These are phyloP conservation scores for Rhodomyrtus psidioides DNA, from an alignment of 441 rosid species.

Conservation along the genomic window DNA sequence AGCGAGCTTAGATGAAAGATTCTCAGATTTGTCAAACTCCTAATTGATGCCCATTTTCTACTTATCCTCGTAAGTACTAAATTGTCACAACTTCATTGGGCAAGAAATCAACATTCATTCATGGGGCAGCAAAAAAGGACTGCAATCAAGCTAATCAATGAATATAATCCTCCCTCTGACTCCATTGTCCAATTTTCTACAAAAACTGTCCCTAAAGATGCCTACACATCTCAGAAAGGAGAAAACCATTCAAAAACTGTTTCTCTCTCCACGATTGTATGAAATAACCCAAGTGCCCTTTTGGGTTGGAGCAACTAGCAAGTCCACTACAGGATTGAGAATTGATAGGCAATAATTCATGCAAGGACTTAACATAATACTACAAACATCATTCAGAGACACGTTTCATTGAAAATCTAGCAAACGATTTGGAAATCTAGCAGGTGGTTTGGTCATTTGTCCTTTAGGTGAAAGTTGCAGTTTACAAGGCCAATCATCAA, in stretches of 20 bases:
- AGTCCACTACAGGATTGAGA: neutral
- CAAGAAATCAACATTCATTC: neutral
- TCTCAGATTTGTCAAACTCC: neutral
- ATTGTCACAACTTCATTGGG: constrained; percentile 4
- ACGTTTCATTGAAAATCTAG: neutral
- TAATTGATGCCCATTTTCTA: neutral
- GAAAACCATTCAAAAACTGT: neutral
- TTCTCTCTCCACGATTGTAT: neutral
- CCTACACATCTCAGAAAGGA: constrained; percentile 13
- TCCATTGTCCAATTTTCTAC: neutral
- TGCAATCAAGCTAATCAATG: too few species aligned
- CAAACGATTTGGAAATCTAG: too few species aligned
- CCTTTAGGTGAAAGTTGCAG: neutral
- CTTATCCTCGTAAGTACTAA: neutral
- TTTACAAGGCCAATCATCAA: neutral
- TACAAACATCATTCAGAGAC: neutral
- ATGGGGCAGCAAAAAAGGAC: neutral
- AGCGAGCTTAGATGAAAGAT: neutral
- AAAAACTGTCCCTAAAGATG: constrained; percentile 1
- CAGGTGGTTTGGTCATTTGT: too few species aligned
- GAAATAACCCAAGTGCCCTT: neutral
- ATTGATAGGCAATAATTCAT: neutral
- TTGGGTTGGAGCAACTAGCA: neutral
- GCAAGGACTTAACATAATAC: neutral
- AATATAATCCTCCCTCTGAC: neutral